Evolutionary conservation across 1,284 basidiomycete genomes (phyloP).

Genomic region (Cerioporus squamosus): DNA sequence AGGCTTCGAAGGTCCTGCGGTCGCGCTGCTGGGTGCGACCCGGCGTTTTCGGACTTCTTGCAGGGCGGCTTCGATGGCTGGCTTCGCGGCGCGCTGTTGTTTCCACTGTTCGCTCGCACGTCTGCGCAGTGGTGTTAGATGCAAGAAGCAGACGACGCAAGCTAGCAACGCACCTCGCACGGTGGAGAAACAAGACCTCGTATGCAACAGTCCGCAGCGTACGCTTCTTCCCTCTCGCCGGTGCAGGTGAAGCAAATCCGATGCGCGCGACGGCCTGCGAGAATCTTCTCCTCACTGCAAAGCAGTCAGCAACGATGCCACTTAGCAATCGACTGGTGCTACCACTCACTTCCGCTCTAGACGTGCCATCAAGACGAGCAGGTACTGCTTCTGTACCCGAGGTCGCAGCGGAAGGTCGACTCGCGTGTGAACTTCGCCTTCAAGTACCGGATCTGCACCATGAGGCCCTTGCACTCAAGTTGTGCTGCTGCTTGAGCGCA

Average conservation of each 20-base stretch:
- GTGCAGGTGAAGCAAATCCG: conserved; percentile 56
- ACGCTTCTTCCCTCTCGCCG: conserved; percentile 18
- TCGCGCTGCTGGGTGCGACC: conserved; percentile 24
- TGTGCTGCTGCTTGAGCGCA: conserved; percentile 69
- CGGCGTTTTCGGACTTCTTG: conserved; percentile 69
- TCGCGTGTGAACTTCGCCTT: conserved; percentile 93
- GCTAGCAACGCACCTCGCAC: conserved; percentile 61
- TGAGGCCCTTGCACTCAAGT: conserved; percentile 84
- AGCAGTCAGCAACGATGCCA: background rate
- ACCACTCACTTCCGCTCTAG: conserved; percentile 74
- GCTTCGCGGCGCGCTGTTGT: conserved; percentile 60
- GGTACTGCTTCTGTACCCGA: conserved; percentile 90
- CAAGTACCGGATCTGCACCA: conserved; percentile 89
- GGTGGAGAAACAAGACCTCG: conserved; percentile 67
- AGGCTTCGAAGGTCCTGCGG: background rate
- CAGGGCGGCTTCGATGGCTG: conserved; percentile 65
- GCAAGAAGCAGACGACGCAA: background rate
- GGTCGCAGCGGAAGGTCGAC: conserved; percentile 76
- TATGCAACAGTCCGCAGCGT: conserved; percentile 64
- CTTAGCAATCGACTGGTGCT: background rate
- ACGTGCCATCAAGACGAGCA: conserved; percentile 62
- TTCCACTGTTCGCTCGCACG: conserved; percentile 65
- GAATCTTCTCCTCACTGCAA: conserved; percentile 75
- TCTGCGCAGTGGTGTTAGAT: conserved; percentile 38
- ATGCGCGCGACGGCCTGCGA: conserved; percentile 80